These are phyloP conservation scores for Xylariaceae sp. DNA, from an alignment of 2,329 filamentous ascomycete species.

Conservation along the genomic window DNA sequence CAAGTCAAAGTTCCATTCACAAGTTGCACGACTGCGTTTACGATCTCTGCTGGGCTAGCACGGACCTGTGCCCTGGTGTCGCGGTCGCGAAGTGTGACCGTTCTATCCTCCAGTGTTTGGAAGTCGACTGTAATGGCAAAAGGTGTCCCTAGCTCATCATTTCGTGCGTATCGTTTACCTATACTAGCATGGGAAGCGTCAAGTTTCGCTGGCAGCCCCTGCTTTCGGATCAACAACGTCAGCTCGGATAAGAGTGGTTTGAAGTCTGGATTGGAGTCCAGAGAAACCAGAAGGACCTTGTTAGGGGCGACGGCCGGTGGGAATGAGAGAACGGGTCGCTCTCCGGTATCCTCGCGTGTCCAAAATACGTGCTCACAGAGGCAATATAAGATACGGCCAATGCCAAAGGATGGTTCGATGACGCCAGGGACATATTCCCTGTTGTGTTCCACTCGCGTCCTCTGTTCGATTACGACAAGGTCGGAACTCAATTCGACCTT, in stretches of 20 bases:
- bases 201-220: slow-evolving; percentile 54
- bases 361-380: slow-evolving; percentile 44
- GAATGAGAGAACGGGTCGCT: slow-evolving; percentile 58
- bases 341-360: slow-evolving; percentile 2
- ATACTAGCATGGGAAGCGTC: slow-evolving; percentile 61
- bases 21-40: slow-evolving; percentile 56
- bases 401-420: slow-evolving; percentile 69
- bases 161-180: slow-evolving; percentile 54
- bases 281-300: slow-evolving; percentile 62
- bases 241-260: slow-evolving; percentile 54
- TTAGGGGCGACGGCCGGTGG: slow-evolving; percentile 61
- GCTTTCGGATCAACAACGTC: slow-evolving; percentile 43
- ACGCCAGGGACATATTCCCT: slow-evolving; percentile 94
- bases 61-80: slow-evolving; percentile 65
- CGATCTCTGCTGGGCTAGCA: slow-evolving; percentile 58
- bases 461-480: slow-evolving; percentile 78
- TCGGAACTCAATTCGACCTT: slow-evolving; percentile 73
- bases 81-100: slow-evolving; percentile 61
- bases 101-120: slow-evolving; percentile 62
- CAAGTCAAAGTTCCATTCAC: slow-evolving; percentile 61
- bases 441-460: slow-evolving; percentile 76
- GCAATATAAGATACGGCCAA: slow-evolving; percentile 59
- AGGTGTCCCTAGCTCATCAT: slow-evolving; percentile 52
- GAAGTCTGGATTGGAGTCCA: slow-evolving; percentile 56
- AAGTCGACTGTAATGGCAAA: slow-evolving; percentile 67